Percentiles rank a stretch among this genome's conserved stretches.
Conservation (phyloP, 1,284 basidiomycete genomes). For the Tilletiopsis washingtonensis region DNA sequence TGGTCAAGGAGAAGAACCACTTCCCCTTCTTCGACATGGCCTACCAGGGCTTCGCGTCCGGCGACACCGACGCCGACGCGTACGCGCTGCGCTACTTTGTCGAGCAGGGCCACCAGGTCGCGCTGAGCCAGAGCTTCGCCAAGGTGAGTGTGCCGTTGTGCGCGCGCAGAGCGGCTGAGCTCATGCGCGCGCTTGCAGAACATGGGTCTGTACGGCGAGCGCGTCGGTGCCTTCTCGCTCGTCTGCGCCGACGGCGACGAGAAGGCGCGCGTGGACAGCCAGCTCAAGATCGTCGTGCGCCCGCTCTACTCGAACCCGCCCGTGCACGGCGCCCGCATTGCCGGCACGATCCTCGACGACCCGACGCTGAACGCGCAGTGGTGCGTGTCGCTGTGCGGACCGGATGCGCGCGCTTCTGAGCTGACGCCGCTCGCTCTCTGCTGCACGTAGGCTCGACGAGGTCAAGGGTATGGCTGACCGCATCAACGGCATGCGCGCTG, state of each 20-base stretch:
- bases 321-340: conserved; percentile 58
- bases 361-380: conserved; percentile 49
- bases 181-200: conserved; percentile 17
- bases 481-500: conserved; percentile 47
- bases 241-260: conserved; percentile 43
- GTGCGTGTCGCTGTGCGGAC: conserved; percentile 15
- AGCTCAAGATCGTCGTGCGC: conserved; percentile 79
- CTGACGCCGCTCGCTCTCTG: too few species aligned
- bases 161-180: background rate
- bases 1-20: conserved; percentile 61
- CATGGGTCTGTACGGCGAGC: conserved; percentile 49
- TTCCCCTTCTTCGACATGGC: conserved; percentile 97
- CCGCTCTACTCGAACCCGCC: conserved; percentile 99
- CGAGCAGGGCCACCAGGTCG: conserved; percentile 43
- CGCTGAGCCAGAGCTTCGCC: conserved; percentile 41
- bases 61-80: conserved; percentile 43
- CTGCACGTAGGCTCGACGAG: conserved; percentile 39
- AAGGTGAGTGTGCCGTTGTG: conserved; percentile 12
- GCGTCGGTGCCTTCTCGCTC: conserved; percentile 40
- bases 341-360: conserved; percentile 49
- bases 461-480: conserved; percentile 49
- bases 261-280: conserved; percentile 43
- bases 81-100: conserved; percentile 49
- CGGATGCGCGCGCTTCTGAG: too few species aligned
- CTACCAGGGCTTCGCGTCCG: conserved; percentile 52